These are phyloP conservation scores for Vanrija sp. DNA, from an alignment of 1,284 basidiomycete species.

Conservation along the genomic window DNA sequence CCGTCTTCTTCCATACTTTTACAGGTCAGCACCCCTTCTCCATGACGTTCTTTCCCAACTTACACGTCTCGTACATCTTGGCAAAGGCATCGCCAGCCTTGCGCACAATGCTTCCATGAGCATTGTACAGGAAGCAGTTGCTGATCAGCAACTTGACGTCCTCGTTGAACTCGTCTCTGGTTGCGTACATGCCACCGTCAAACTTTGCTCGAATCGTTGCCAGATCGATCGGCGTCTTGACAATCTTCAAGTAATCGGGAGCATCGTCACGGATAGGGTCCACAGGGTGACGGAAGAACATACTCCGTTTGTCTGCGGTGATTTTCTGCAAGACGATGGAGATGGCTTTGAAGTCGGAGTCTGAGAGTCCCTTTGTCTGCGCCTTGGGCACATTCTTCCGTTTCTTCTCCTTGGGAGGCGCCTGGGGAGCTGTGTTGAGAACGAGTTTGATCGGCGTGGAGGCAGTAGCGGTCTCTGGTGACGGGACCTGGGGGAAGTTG, in stretches of 20 bases:
- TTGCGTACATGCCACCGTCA: constrained; percentile 73
- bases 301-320: constrained; percentile 27
- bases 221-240: constrained; percentile 93
- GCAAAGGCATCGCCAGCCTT: constrained; percentile 74
- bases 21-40: constrained; percentile 1
- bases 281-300: constrained; percentile 74
- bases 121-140: constrained; percentile 87
- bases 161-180: constrained; percentile 74
- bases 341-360: constrained; percentile 74
- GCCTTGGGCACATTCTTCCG: constrained; percentile 61
- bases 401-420: constrained; percentile 35
- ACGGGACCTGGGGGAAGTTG: constrained; percentile 22
- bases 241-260: constrained; percentile 82
- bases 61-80: constrained; percentile 77
- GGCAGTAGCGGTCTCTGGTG: constrained; percentile 45
- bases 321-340: constrained; percentile 79
- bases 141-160: constrained; percentile 85
- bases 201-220: constrained; percentile 84
- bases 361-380: constrained; percentile 74
- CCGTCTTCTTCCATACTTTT: constrained; percentile 37
- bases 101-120: constrained; percentile 66
- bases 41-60: constrained; percentile 37
- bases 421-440: constrained; percentile 21
- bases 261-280: constrained; percentile 82
- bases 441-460: constrained; percentile 44